phyloP scores from a whole-genome alignment of 2,329 filamentous ascomycete species.

The Ceratocystis cubensis region DNA sequence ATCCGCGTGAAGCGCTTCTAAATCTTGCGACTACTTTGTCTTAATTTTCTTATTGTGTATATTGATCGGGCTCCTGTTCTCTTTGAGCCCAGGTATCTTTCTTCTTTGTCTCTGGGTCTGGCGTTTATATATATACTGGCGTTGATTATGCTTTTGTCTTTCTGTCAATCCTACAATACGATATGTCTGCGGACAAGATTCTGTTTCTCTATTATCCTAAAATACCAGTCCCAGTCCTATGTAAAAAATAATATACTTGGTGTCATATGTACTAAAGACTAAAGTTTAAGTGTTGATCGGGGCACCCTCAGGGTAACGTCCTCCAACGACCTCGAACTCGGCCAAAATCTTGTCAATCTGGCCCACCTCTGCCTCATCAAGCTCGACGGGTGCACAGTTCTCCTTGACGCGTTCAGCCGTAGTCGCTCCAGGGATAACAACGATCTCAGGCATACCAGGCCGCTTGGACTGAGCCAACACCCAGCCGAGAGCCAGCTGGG shows the following conservation, averaged over 20 bases:
- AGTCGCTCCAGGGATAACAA: constrained; percentile 56
- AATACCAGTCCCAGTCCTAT: neutral
- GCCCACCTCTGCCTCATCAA: constrained; percentile 39
- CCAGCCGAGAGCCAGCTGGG: constrained; percentile 58
- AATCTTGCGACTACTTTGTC: neutral
- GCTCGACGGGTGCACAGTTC: constrained; percentile 41
- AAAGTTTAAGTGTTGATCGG: constrained; percentile 30
- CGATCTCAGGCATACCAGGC: constrained; percentile 43
- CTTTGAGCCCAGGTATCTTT: neutral
- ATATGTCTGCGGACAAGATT: neutral
- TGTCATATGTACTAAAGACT: neutral
- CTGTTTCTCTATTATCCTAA: neutral
- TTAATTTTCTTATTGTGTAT: constrained; percentile 4
- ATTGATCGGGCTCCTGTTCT: neutral
- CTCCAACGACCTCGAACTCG: constrained; percentile 37
- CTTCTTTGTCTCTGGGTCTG: constrained; percentile 5
- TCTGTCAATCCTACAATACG: neutral
- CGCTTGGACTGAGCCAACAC: constrained; percentile 37
- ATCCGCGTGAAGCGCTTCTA: constrained; percentile 12
- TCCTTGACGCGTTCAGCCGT: constrained; percentile 45
- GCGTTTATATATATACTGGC: constrained; percentile 8
- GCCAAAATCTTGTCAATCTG: constrained; percentile 39
- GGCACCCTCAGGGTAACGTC: constrained; percentile 34
- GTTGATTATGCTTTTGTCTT: constrained; percentile 1
- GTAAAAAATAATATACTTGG: neutral